phyloP scores from a whole-genome alignment of 192 early-diverging fungal species.

The Umbelopsis ramanniana region DNA sequence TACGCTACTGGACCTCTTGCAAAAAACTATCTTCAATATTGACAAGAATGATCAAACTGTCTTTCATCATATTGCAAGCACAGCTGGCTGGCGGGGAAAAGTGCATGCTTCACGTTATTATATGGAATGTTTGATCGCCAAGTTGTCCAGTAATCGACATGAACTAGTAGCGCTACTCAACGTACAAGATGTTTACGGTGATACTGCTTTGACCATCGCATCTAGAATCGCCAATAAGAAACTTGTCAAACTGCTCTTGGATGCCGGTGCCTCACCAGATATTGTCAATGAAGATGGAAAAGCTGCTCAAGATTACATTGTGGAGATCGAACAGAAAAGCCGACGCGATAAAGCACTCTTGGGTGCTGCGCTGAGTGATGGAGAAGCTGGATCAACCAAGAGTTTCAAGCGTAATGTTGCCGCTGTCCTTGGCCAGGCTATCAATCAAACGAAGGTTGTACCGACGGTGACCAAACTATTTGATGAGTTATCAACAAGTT shows the following conservation, averaged over 20 bases:
- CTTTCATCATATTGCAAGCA: constrained; percentile 87
- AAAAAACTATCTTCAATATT: constrained; percentile 71
- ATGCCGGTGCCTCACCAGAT: constrained; percentile 62
- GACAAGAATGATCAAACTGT: constrained; percentile 86
- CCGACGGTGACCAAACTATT: constrained; percentile 46
- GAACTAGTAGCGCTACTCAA: constrained; percentile 82
- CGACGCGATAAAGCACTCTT: neutral
- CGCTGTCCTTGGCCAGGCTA: constrained; percentile 1
- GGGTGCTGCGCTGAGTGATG: neutral
- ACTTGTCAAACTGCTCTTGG: constrained; percentile 60
- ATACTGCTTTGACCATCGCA: constrained; percentile 75
- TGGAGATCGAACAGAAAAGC: constrained; percentile 34
- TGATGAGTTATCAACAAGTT: constrained; percentile 48
- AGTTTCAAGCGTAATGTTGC: constrained; percentile 7
- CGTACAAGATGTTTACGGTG: constrained; percentile 81
- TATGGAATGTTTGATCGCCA: constrained; percentile 82
- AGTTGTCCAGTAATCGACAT: constrained; percentile 66
- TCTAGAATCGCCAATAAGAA: constrained; percentile 62
- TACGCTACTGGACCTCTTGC: constrained; percentile 71
- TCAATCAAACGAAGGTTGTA: constrained; percentile 19
- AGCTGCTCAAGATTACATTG: constrained; percentile 64
- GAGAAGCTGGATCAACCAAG: neutral
- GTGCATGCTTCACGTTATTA: constrained; percentile 84
- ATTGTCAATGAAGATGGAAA: constrained; percentile 73
- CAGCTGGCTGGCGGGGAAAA: constrained; percentile 72